Evolutionary conservation across 139 green algal species (phyloP), one percentile per base, ranked within the genome.

Genomic region (Chlorella sp.): DNA sequence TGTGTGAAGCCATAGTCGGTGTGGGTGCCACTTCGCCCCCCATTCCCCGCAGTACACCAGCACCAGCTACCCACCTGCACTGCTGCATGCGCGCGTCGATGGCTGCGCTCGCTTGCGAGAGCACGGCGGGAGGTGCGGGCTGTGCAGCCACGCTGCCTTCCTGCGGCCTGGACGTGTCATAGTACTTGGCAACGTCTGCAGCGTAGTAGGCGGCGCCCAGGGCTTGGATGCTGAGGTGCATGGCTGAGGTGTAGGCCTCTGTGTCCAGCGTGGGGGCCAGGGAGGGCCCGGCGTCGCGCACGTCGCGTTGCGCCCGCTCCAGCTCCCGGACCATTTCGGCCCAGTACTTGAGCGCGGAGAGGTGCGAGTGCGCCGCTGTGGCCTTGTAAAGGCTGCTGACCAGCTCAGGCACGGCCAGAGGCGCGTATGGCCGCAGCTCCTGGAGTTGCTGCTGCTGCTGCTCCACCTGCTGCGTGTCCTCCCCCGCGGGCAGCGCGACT

Each of bases 371-470:
- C 26, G 65, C 35, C 2, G 65, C 35, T 32, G 35, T 31, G 24
- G 65, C 65, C 32, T 30, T n/a, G 26, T 71, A 71, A 4, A 71
- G n/a, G 29, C 61, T 67, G 61, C n/a, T 67, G 23, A 35, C 29
- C 27, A 67, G 30, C 24, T 49, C n/a, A 50, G 69, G 29, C 69
- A 64, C 31, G 23, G 33, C 20, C 67, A 69, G 31, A 24, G 10
- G 10, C 42, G 42, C 42, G 42, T 55, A 55, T 17, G 42, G 42
- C 42, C 17, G 42, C 42, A 55, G 42, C 10, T 17, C 17, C 10
- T 10, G 10, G 17, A 55, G 42, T 10, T 10, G 10, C 10, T 55
- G 10, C 10, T 10, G 10, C 10, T 55, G 10, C 17, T 10, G 42
- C 42, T 10, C 42, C 10, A 55, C 42, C 10, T 24, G 10, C 10